Evolutionary conservation across 1,284 basidiomycete genomes (phyloP), one percentile per base, ranked within the genome.

Genomic region (Tylopilus orsonianus): DNA sequence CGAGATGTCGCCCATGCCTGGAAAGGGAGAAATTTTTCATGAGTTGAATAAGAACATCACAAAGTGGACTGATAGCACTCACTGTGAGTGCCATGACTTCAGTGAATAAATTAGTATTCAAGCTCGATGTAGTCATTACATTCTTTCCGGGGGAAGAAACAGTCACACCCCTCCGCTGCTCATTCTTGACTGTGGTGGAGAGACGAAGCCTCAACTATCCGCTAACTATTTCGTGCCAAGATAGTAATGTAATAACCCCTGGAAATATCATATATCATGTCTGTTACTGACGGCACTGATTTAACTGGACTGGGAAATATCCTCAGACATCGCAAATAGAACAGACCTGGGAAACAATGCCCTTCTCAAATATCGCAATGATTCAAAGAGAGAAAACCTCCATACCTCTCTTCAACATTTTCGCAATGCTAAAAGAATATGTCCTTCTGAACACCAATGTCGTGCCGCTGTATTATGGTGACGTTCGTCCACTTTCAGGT

Each of bases 391-490:
- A 7, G 38, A 39, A 19, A 22, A 58, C 9, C 41, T 58, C 7
- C 16, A 45, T 2, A 24, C 13, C 8, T 33, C 56, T 18, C 16
- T 46, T 8, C n/a, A 22, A 22, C 46, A 56, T 26, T 58, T 56
- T 13, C 4, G 13, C 13, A 8, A 8, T 22, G 34, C 34, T 22
- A 9, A 10, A 13, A 36, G n/a, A 22, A 22, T 20, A 19, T 36
- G 34, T 14, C 20, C 34, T 13, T 10, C 18, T 5, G 34, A 36
- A 10, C 19, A 55, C 32, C 19, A 13, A 14, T 44, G 37, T 36
- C 48, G 44, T 20, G 29, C 35, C 4, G 48, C 24, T 2, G 53
- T 44, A n/a, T 33, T 56, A 50, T 20, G 8, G 53, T 37, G 13
- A 44, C 34, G 16, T 35, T 38, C 20, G 16, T 40, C 9, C n/a